A percentile compares a stretch with the other conserved stretches of the same genome.
phyloP scores from a whole-genome alignment of 345 rosid genomes.

The Reutealis trisperma region DNA sequence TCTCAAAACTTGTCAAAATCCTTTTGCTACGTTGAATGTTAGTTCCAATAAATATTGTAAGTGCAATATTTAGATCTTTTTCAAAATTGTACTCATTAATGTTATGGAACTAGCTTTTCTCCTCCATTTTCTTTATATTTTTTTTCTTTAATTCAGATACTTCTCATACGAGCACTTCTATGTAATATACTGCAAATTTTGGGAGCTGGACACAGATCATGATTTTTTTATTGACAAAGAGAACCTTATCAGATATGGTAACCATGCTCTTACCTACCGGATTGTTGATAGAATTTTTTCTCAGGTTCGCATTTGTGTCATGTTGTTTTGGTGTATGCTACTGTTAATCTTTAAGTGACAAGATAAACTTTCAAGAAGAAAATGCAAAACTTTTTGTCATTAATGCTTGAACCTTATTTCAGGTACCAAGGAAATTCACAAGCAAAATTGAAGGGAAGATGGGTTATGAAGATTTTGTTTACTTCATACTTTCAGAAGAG shows the following conservation, averaged over 20 bases:
- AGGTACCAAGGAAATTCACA: constrained; percentile 86
- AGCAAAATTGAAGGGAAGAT: constrained; percentile 87
- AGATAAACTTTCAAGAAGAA: neutral
- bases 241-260: constrained; percentile 94
- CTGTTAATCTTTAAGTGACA: neutral
- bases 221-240: constrained; percentile 97
- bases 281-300: constrained; percentile 91
- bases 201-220: constrained; percentile 98
- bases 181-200: constrained; percentile 97
- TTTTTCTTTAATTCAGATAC: constrained; percentile 48
- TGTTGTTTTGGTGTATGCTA: neutral
- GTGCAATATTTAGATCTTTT: neutral
- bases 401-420: constrained; percentile 4
- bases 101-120: neutral
- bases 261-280: constrained; percentile 95
- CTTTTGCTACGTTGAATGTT: neutral
- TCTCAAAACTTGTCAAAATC: neutral
- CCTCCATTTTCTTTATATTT: neutral
- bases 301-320: constrained; percentile 55
- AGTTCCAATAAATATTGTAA: neutral
- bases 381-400: neutral
- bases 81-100: neutral
- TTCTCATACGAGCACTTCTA: constrained; percentile 96
- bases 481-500: constrained; percentile 93
- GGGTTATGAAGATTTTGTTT: constrained; percentile 96